Conservation (phyloP, 371 early-diverging fungal genomes). For the Mucor ambiguus region DNA sequence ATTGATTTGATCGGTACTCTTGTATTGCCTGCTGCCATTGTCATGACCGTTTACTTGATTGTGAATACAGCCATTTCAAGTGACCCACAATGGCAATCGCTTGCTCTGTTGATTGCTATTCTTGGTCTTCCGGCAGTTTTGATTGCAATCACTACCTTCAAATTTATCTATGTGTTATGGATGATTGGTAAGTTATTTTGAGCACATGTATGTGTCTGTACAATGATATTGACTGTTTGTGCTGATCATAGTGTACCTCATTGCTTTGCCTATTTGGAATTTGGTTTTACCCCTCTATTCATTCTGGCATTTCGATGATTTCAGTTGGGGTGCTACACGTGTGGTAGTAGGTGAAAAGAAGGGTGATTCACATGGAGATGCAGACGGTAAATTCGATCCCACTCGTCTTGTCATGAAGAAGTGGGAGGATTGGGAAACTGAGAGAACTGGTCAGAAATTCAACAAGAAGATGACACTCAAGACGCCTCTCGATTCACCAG, state of each 20-base stretch:
- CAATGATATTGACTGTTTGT: not conserved
- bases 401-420: conserved; percentile 64
- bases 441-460: conserved; percentile 55
- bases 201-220: not conserved
- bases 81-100: conserved; percentile 65
- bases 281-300: conserved; percentile 89
- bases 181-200: conserved; percentile 56
- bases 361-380: conserved; percentile 63
- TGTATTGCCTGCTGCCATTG: conserved; percentile 94
- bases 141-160: conserved; percentile 82
- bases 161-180: conserved; percentile 77
- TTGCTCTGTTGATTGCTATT: conserved; percentile 69
- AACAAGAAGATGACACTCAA: conserved; percentile 32
- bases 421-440: conserved; percentile 77
- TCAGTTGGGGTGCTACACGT: conserved; percentile 88
- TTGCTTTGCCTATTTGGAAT: conserved; percentile 95
- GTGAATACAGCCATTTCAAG: conserved; percentile 58
- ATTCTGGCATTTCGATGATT: conserved; percentile 95
- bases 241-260: conserved; percentile 44
- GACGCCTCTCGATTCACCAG: conserved; percentile 32
- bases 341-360: conserved; percentile 67
- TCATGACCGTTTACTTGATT: conserved; percentile 81
- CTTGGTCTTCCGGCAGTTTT: conserved; percentile 85
- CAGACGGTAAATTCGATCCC: conserved; percentile 74
- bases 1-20: conserved; percentile 97